Evolutionary conservation across 1,284 basidiomycete genomes (phyloP).

Genomic region (Tylopilus orsonianus): DNA sequence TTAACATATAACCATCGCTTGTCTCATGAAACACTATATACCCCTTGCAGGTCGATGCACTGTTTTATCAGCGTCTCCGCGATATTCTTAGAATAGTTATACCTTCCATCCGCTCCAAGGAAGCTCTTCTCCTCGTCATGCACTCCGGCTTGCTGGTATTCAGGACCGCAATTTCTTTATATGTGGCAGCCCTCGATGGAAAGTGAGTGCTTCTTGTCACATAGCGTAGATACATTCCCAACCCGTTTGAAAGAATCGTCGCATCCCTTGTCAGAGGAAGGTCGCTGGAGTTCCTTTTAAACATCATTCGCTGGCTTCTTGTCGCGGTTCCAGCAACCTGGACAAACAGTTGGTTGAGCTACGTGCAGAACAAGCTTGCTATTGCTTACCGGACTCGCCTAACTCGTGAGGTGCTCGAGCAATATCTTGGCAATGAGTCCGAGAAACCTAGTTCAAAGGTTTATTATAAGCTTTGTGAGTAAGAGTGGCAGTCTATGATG

Average conservation of each 20-base stretch:
- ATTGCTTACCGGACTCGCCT: constrained; percentile 90
- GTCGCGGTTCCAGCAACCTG: constrained; percentile 96
- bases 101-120: constrained; percentile 81
- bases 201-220: constrained; percentile 52
- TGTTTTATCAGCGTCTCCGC: constrained; percentile 84
- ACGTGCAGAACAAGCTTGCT: constrained; percentile 91
- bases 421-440: constrained; percentile 81
- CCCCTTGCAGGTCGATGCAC: constrained; percentile 72
- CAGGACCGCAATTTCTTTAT: constrained; percentile 90
- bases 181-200: constrained; percentile 93
- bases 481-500: background rate
- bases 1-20: background rate
- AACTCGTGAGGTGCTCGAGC: constrained; percentile 79
- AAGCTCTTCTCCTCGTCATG: constrained; percentile 83
- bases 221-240: background rate
- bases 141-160: constrained; percentile 89
- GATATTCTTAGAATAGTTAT: constrained; percentile 87
- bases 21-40: background rate
- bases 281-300: constrained; percentile 76
- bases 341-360: constrained; percentile 95
- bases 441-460: constrained; percentile 65
- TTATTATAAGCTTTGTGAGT: constrained; percentile 89
- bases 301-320: constrained; percentile 88
- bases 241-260: constrained; percentile 67
- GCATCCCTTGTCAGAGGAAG: constrained; percentile 92